These are phyloP conservation scores for Medicago ruthenica DNA, from an alignment of 306 rosid genomes.

Conservation along the genomic window DNA sequence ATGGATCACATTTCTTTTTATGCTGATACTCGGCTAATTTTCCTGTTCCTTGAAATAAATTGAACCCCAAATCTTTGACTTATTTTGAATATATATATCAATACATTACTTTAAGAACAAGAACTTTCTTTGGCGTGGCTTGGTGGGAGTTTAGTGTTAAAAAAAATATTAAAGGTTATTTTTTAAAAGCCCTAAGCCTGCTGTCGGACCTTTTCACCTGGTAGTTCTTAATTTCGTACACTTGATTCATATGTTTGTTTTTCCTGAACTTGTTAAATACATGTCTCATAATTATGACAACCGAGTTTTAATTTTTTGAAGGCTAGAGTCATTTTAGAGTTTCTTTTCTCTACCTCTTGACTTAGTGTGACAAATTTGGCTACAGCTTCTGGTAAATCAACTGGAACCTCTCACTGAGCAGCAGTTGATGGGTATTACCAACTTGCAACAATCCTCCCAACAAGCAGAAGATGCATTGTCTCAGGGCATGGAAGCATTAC, in stretches of 20 bases:
- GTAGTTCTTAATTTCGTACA: background rate
- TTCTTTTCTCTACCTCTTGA: background rate
- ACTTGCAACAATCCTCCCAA: constrained; percentile 95
- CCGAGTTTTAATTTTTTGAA: constrained; percentile 3
- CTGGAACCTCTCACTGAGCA: constrained; percentile 97
- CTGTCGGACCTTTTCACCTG: background rate
- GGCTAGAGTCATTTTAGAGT: constrained; percentile 32
- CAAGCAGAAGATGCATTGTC: constrained; percentile 99
- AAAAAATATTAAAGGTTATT: background rate
- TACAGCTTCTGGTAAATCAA: constrained; percentile 87
- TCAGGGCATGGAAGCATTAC: constrained; percentile 99
- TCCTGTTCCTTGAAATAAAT: background rate
- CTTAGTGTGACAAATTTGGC: constrained; percentile 35
- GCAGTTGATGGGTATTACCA: constrained; percentile 79
- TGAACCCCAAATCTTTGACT: background rate
- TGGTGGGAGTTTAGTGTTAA: background rate
- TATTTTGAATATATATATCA: no score
- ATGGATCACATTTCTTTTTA: background rate
- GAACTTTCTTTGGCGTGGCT: no score
- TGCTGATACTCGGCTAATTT: background rate
- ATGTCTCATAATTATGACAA: background rate
- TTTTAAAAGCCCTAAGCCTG: background rate
- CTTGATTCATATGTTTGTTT: background rate
- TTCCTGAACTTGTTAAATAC: background rate
- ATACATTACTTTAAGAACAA: no score